These are phyloP conservation scores for Plasmodium sp. DNA, from an alignment of 169 alveolate genomes.

Conservation along the genomic window DNA sequence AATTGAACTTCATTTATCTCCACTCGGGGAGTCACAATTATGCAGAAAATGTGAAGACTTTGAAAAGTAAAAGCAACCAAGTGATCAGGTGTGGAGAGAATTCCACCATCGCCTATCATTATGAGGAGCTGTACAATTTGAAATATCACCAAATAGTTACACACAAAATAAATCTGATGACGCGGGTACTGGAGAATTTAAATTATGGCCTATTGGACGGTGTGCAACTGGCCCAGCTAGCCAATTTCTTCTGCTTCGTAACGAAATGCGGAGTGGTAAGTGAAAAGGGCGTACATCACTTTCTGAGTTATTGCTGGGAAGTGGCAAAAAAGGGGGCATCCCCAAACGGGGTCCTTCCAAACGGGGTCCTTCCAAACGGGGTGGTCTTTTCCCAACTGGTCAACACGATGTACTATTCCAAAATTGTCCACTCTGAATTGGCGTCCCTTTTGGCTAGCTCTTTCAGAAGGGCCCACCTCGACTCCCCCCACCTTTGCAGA, in stretches of 20 bases:
- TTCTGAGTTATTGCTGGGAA: not conserved
- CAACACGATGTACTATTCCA: slow-evolving; percentile 50
- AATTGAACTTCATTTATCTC: slow-evolving; percentile 43
- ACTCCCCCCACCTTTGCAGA: not conserved
- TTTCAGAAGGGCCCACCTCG: not conserved
- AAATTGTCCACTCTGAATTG: slow-evolving; percentile 19
- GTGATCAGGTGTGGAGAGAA: not conserved
- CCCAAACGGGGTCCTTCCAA: not conserved
- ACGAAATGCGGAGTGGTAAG: slow-evolving; percentile 40
- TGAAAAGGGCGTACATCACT: slow-evolving; percentile 12
- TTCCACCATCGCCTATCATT: slow-evolving; percentile 4
- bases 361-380: not conserved
- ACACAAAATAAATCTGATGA: slow-evolving; percentile 4
- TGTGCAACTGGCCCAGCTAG: not conserved
- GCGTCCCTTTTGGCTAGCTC: not conserved
- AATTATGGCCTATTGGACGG: not conserved
- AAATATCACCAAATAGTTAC: slow-evolving; percentile 46
- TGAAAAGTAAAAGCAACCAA: not conserved
- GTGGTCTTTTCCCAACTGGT: slow-evolving; percentile 6
- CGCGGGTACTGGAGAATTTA: not conserved
- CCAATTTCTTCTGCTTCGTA: not conserved
- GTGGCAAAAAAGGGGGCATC: not conserved
- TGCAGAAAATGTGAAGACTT: slow-evolving; percentile 7
- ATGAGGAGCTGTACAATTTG: slow-evolving; percentile 35
- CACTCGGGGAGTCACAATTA: slow-evolving; percentile 7